Evolutionary conservation across 2,329 filamentous ascomycete genomes (phyloP).

Genomic region (Scleromitrula shiraiana): DNA sequence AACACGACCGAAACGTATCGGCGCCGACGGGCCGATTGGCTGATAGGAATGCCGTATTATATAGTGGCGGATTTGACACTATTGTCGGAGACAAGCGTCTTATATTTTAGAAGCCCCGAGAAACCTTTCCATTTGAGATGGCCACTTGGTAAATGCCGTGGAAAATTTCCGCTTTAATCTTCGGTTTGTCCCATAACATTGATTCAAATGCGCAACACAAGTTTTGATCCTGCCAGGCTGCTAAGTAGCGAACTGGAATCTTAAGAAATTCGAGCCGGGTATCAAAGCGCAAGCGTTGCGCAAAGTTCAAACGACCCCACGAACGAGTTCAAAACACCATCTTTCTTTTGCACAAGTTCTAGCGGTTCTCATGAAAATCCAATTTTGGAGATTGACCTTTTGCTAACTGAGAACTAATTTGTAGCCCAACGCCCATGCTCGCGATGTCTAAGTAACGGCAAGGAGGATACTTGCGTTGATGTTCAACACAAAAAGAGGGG

Average conservation of each 20-base stretch:
- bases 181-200: neutral
- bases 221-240: neutral
- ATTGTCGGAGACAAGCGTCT: neutral
- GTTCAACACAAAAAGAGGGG: slow-evolving; percentile 83
- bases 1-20: neutral
- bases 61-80: neutral
- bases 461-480: slow-evolving; percentile 72
- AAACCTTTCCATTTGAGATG: neutral
- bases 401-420: slow-evolving; percentile 16
- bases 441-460: slow-evolving; percentile 68
- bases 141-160: no score
- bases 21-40: neutral
- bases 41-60: neutral
- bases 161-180: neutral
- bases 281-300: no score
- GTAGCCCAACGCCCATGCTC: slow-evolving; percentile 69
- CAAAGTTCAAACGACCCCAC: no score
- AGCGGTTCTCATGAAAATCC: no score
- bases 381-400: neutral
- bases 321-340: no score
- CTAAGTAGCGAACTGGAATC: neutral
- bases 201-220: neutral
- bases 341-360: no score
- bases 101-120: neutral
- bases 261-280: no score